These are phyloP conservation scores for Leccinum subrobustum DNA, from an alignment of 1,284 basidiomycete species.

Conservation along the genomic window DNA sequence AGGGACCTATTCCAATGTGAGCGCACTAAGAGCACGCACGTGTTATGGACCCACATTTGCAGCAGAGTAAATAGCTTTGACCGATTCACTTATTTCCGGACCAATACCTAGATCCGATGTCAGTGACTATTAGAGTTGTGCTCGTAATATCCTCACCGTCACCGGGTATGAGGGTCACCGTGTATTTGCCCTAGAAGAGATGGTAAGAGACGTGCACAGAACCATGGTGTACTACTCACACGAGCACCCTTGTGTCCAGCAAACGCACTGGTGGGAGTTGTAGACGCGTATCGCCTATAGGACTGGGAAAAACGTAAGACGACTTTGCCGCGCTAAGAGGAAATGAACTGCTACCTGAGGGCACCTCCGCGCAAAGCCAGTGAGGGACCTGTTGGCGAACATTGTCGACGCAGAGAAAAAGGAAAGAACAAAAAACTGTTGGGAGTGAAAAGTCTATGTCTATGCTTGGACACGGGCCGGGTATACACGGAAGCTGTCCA, in stretches of 20 bases:
- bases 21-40: background rate
- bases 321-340: conserved; percentile 10
- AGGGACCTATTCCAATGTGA: conserved; percentile 63
- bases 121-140: conserved; percentile 25
- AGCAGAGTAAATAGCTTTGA: conserved; percentile 91
- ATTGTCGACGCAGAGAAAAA: conserved; percentile 36
- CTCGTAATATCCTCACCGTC: conserved; percentile 61
- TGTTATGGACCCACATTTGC: conserved; percentile 61
- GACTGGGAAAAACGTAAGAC: conserved; percentile 39
- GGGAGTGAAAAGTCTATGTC: conserved; percentile 9
- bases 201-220: conserved; percentile 6
- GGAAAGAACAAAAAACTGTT: conserved; percentile 2
- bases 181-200: conserved; percentile 82
- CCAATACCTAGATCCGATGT: conserved; percentile 77
- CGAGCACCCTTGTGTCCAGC: conserved; percentile 84
- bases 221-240: conserved; percentile 47
- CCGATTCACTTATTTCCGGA: conserved; percentile 95
- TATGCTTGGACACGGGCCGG: conserved; percentile 14
- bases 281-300: conserved; percentile 65
- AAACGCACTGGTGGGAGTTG: conserved; percentile 82
- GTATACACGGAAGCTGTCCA: conserved; percentile 21
- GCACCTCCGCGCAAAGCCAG: conserved; percentile 49
- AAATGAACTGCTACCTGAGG: conserved; percentile 40
- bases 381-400: conserved; percentile 57
- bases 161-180: conserved; percentile 89